Conservation (phyloP, 345 rosid species). For the Arabis alpina region DNA sequence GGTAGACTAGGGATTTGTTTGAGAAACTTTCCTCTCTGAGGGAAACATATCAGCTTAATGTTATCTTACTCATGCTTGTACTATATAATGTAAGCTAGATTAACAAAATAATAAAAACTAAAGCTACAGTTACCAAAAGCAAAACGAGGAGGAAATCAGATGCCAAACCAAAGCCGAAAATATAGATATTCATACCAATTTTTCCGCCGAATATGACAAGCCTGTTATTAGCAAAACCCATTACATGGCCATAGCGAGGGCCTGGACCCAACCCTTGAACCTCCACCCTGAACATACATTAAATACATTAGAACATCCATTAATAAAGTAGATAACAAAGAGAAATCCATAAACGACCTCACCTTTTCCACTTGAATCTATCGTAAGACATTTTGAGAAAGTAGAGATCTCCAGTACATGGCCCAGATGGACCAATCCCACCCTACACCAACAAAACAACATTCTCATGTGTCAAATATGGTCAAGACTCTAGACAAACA, state of each 20-base stretch:
- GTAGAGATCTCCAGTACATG: conserved; percentile 73
- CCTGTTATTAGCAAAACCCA: conserved; percentile 72
- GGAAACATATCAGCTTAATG: not conserved
- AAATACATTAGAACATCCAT: not conserved
- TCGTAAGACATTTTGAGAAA: conserved; percentile 70
- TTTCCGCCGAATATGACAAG: conserved; percentile 83
- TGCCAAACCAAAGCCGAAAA: not conserved
- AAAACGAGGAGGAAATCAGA: not conserved
- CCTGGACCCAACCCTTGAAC: conserved; percentile 81
- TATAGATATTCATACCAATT: conserved; percentile 52
- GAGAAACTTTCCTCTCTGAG: not conserved
- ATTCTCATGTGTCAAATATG: conserved; percentile 18
- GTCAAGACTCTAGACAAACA: not conserved
- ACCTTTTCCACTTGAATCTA: conserved; percentile 82
- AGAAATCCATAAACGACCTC: conserved; percentile 31
- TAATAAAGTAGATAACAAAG: not conserved
- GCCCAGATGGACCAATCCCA: conserved; percentile 87
- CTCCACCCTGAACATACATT: conserved; percentile 57
- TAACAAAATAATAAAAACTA: not conserved
- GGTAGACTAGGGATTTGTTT: conserved; percentile 1
- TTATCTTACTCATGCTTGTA: not conserved
- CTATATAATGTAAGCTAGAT: not conserved
- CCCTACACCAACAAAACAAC: conserved; percentile 55
- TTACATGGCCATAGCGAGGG: conserved; percentile 90
- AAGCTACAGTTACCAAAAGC: not conserved